Evolutionary conservation across 2,329 filamentous ascomycete genomes (phyloP), one percentile per base, ranked within the genome.

Genomic region (Colletotrichum melonis): DNA sequence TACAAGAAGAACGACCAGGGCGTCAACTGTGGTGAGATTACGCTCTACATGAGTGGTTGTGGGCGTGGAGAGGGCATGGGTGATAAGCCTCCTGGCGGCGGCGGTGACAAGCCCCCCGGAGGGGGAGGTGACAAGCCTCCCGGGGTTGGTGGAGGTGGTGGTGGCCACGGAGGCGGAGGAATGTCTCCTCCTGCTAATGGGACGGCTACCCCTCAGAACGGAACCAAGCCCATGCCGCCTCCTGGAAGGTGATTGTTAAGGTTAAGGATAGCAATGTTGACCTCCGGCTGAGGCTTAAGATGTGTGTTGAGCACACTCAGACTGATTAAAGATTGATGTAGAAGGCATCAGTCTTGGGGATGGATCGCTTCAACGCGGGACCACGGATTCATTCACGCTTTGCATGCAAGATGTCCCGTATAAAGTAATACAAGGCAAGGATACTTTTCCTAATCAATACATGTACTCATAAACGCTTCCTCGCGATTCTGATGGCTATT

Each of bases 1-100:
- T 91, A 91, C 80, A 84, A 77, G 35, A 77, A 74, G 77, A 82
- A 75, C 78, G 88, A 79, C 49, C 75, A 77, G 59, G 80, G 74
- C 9, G 70, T 65, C 7, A 85, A 88, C 74, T 91, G 89, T 75
- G 84, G 86, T 12, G 77, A 84, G 67, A 83, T 91, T 69, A 85
- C 81, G 4, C 79, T 91, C 54, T 80, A 78, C 30, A 55, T 46
- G 30, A 54, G 30, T 12, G 64, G 55, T 11, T 65, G 59, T 16
- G 69, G 57, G 4, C 56, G 49, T 4, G 66, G 55, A 1, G 55
- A 28, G 4, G 22, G 59, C 0, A 54, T 26, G 12, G 67, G 66
- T 6, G 66, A 32, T 5, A 56, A 56, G 54, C 22, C 54, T 49
- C 16, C 16, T n/a, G 52, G 52, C 11, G 52, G 52, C 6, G 52